Evolutionary conservation across 1,284 basidiomycete genomes (phyloP).

Genomic region (Puccinia novopanici): DNA sequence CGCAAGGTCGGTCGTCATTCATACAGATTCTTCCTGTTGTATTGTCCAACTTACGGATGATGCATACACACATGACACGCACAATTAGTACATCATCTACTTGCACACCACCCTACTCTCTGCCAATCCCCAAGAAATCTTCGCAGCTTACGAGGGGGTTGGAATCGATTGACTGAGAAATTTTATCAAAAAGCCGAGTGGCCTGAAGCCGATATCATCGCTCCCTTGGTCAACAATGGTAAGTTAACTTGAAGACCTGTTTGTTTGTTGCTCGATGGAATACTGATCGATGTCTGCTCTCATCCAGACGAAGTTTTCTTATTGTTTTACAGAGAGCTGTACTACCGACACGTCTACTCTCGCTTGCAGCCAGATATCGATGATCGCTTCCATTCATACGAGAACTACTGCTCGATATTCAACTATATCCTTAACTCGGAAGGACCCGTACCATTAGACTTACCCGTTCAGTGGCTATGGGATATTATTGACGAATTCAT

Average conservation of each 20-base stretch:
- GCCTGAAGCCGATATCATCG: constrained; percentile 94
- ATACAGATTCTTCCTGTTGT: not conserved
- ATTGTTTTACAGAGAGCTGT: constrained; percentile 76
- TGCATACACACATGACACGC: not conserved
- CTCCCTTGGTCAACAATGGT: constrained; percentile 89
- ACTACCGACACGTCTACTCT: constrained; percentile 91
- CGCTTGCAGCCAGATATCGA: constrained; percentile 91
- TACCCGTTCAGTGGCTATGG: constrained; percentile 98
- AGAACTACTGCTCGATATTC: constrained; percentile 97
- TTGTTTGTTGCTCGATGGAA: not conserved
- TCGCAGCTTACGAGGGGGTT: constrained; percentile 88
- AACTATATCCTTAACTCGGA: constrained; percentile 94
- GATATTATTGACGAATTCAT: constrained; percentile 99
- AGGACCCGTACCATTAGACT: constrained; percentile 83
- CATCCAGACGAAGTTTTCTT: constrained; percentile 82
- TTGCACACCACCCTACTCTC: constrained; percentile 58
- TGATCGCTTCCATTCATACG: constrained; percentile 96
- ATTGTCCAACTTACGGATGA: not conserved
- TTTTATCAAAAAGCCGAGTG: constrained; percentile 91
- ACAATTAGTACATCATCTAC: constrained; percentile 56
- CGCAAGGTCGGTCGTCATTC: constrained; percentile 53
- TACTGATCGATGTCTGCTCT: not conserved
- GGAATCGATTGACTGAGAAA: constrained; percentile 94
- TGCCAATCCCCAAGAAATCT: constrained; percentile 68
- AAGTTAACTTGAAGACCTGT: constrained; percentile 57